These are phyloP conservation scores for Aegilops longissima DNA, from an alignment of 176 grass and related monocot genomes.

Conservation along the genomic window DNA sequence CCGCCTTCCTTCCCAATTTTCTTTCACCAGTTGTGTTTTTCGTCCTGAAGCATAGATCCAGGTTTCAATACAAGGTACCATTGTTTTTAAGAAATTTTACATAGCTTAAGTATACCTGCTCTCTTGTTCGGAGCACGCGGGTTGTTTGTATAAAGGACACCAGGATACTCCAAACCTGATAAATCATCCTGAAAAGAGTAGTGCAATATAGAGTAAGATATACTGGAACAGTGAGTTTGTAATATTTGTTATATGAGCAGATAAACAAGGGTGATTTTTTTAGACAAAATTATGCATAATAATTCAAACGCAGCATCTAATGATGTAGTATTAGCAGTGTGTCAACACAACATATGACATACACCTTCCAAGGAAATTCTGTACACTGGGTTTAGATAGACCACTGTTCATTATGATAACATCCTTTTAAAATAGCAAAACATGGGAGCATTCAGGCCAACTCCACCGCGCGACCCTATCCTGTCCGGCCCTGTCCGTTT, in stretches of 20 bases:
- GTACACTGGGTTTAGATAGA: conserved; percentile 1
- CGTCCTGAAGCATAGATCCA: conserved; percentile 36
- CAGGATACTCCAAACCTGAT: conserved; percentile 56
- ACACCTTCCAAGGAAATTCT: neutral
- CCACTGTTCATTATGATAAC: neutral
- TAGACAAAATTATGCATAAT: neutral
- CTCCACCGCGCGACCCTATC: too few relatives aligned
- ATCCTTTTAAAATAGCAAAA: neutral
- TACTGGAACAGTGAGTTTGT: neutral
- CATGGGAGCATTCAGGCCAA: neutral
- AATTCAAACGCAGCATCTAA: neutral
- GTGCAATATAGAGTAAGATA: neutral
- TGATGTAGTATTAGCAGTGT: neutral
- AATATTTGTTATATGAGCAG: neutral
- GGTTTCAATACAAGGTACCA: conserved; percentile 19
- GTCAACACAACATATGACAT: neutral
- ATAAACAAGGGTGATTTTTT: conserved; percentile 8
- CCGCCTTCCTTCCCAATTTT: conserved; percentile 48
- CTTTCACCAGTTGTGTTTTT: conserved; percentile 33
- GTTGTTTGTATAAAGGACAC: conserved; percentile 51
- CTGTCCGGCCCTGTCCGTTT: too few relatives aligned
- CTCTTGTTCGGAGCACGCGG: conserved; percentile 32
- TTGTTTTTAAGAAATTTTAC: neutral
- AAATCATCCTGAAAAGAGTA: conserved; percentile 60
- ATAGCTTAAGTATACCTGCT: conserved; percentile 39